Evolutionary conservation across 306 rosid species (phyloP).

Genomic region (Clitoria ternatea): DNA sequence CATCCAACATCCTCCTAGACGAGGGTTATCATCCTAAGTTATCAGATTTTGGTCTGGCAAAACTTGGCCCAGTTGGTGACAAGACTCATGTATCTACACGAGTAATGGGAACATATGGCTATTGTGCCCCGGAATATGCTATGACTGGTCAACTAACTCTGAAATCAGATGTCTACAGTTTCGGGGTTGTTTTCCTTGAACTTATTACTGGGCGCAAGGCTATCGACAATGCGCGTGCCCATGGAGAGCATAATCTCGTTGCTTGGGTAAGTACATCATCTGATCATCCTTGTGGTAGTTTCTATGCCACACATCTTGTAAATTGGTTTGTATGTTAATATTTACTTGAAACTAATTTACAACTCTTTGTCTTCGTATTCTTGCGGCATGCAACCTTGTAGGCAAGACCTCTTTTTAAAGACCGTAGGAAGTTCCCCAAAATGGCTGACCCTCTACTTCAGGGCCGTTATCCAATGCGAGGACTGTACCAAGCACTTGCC

Average conservation of each 20-base stretch:
- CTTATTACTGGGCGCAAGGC: constrained; percentile 96
- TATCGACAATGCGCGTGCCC: constrained; percentile 71
- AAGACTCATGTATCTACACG: constrained; percentile 96
- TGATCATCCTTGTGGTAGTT: neutral
- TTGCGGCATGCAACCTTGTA: constrained; percentile 30
- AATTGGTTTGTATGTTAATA: neutral
- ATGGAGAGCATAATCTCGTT: constrained; percentile 92
- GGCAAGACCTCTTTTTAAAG: constrained; percentile 95
- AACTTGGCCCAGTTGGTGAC: constrained; percentile 95
- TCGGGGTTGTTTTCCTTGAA: constrained; percentile 94
- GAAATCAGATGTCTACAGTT: constrained; percentile 89
- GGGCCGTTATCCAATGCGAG: constrained; percentile 88
- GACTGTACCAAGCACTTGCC: constrained; percentile 93
- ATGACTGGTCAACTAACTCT: constrained; percentile 96
- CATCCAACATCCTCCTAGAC: constrained; percentile 88
- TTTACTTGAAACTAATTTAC: neutral
- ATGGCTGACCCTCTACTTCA: constrained; percentile 95
- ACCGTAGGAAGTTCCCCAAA: constrained; percentile 85
- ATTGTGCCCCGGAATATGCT: constrained; percentile 97
- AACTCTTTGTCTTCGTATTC: constrained; percentile 14
- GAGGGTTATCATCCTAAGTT: constrained; percentile 89
- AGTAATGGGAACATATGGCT: constrained; percentile 96
- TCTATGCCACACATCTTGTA: neutral
- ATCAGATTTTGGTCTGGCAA: constrained; percentile 95
- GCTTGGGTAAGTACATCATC: constrained; percentile 75